A percentile compares a stretch with the other conserved stretches of the same genome.
Conservation (phyloP, 2,329 filamentous ascomycete species). For the Fusarium poae region DNA sequence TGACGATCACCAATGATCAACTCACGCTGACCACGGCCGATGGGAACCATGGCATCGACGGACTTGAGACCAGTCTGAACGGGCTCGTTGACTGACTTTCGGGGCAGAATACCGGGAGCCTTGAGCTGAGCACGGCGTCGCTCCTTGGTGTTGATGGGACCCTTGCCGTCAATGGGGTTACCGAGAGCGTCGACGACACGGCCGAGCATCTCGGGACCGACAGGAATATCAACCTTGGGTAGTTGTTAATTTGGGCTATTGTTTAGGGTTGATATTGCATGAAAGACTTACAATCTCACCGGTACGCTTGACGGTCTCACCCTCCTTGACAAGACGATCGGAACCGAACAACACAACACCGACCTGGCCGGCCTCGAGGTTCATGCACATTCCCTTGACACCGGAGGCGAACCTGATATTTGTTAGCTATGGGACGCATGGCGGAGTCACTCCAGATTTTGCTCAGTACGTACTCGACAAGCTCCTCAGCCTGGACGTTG, state of each 20-base stretch:
- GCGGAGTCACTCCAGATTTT: slow-evolving; percentile 15
- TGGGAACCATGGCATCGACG: slow-evolving; percentile 99
- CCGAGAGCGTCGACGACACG: slow-evolving; percentile 99
- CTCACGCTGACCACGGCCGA: slow-evolving; percentile 99
- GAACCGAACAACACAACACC: slow-evolving; percentile 99
- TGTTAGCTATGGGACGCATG: slow-evolving; percentile 39
- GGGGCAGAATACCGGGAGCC: slow-evolving; percentile 97
- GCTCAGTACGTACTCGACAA: slow-evolving; percentile 87
- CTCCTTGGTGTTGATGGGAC: slow-evolving; percentile 91
- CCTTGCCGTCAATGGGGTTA: slow-evolving; percentile 99
- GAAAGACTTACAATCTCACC: slow-evolving; percentile 89
- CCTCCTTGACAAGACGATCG: slow-evolving; percentile 99
- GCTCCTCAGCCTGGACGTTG: slow-evolving; percentile 99
- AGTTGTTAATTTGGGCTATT: slow-evolving; percentile 43
- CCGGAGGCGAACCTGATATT: slow-evolving; percentile 90
- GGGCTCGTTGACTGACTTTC: slow-evolving; percentile 96
- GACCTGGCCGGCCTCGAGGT: slow-evolving; percentile 99
- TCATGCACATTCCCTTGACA: slow-evolving; percentile 99
- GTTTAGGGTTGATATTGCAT: neutral
- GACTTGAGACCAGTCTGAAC: slow-evolving; percentile 99
- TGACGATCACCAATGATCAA: slow-evolving; percentile 99
- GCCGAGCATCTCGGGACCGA: slow-evolving; percentile 91
- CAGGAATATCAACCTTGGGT: slow-evolving; percentile 92
- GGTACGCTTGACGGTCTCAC: slow-evolving; percentile 99
- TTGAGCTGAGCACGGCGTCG: slow-evolving; percentile 98